These are phyloP conservation scores for Flaveria linearis DNA, from an alignment of 129 eudicot species.

Conservation along the genomic window DNA sequence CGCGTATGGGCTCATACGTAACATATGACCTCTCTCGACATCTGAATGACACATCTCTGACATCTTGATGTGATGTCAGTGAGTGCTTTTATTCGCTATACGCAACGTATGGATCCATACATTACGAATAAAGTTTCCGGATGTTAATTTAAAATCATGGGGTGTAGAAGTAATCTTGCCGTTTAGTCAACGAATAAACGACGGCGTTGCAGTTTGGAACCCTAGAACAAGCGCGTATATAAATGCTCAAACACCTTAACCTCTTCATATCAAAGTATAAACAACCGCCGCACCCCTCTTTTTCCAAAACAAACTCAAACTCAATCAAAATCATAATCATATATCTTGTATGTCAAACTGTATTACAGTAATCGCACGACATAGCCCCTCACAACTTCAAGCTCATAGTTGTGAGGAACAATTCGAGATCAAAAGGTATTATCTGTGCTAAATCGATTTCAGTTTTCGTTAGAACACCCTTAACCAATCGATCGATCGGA, in stretches of 20 bases:
- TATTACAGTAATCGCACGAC: slow-evolving; percentile 20
- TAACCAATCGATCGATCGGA: not conserved
- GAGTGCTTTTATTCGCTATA: too few relatives aligned
- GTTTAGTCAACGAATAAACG: not conserved
- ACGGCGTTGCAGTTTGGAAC: slow-evolving; percentile 27
- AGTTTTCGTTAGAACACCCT: slow-evolving; percentile 26
- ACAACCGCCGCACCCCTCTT: slow-evolving; percentile 2
- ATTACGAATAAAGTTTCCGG: too few relatives aligned
- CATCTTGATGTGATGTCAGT: too few relatives aligned
- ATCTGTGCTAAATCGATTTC: slow-evolving; percentile 35
- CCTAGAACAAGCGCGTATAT: slow-evolving; percentile 23
- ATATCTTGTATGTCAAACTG: not conserved
- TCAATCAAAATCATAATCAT: slow-evolving; percentile 2
- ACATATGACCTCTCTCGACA: too few relatives aligned
- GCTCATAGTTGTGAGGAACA: slow-evolving; percentile 40
- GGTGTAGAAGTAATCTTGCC: too few relatives aligned
- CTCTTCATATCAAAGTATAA: too few relatives aligned
- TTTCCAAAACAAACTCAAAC: not conserved
- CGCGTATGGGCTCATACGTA: too few relatives aligned
- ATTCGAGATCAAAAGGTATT: slow-evolving; percentile 43
- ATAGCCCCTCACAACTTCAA: slow-evolving; percentile 45
- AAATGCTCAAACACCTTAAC: not conserved
- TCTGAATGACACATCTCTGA: too few relatives aligned
- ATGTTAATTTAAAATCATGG: too few relatives aligned
- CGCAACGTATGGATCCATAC: too few relatives aligned